Percentiles rank a stretch among this genome's conserved stretches.
Conservation (phyloP, 805 yeast species). For the Ogataea neopini region DNA sequence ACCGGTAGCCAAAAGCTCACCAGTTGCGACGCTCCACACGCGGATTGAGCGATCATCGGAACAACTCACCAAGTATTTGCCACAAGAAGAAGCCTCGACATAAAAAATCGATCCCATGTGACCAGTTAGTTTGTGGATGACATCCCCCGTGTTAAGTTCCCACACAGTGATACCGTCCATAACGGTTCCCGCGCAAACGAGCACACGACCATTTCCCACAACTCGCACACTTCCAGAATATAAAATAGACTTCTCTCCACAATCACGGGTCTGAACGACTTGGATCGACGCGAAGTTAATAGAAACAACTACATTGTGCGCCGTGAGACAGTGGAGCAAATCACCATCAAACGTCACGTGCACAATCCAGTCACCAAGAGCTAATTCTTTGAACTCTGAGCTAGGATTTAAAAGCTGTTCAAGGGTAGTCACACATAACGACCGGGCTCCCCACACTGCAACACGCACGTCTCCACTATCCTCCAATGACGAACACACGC, state of each 20-base stretch:
- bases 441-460: slow-evolving; percentile 69
- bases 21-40: slow-evolving; percentile 63
- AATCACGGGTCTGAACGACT: slow-evolving; percentile 39
- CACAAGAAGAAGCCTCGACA: slow-evolving; percentile 60
- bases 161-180: slow-evolving; percentile 85
- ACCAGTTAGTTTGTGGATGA: slow-evolving; percentile 58
- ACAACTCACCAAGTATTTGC: slow-evolving; percentile 67
- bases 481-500: slow-evolving; percentile 27
- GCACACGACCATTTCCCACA: slow-evolving; percentile 39
- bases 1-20: slow-evolving; percentile 67
- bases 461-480: slow-evolving; percentile 4
- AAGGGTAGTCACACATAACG: slow-evolving; percentile 49
- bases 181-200: slow-evolving; percentile 89
- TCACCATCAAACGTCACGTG: slow-evolving; percentile 51
- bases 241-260: slow-evolving; percentile 75
- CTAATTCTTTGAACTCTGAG: slow-evolving; percentile 41
- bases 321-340: slow-evolving; percentile 59
- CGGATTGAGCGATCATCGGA: slow-evolving; percentile 93
- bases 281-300: slow-evolving; percentile 27
- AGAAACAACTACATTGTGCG: slow-evolving; percentile 70
- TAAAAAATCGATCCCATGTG: slow-evolving; percentile 95
- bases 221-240: slow-evolving; percentile 80
- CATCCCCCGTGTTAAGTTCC: slow-evolving; percentile 48
- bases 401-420: slow-evolving; percentile 28
- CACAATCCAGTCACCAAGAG: slow-evolving; percentile 79